These are phyloP conservation scores for Fusarium palustre DNA, from an alignment of 2,329 filamentous ascomycete genomes.

Conservation along the genomic window DNA sequence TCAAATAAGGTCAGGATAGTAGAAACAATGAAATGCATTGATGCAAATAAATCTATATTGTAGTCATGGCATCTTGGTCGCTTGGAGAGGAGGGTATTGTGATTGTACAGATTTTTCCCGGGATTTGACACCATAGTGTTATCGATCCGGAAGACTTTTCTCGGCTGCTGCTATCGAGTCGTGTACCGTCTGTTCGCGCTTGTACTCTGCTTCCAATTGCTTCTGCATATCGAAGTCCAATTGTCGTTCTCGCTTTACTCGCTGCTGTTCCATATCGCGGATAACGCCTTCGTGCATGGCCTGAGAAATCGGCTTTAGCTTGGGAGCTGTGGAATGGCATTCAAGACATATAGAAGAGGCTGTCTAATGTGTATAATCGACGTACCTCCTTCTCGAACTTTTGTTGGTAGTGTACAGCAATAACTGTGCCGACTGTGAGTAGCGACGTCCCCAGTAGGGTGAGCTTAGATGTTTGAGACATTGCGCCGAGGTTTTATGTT, in stretches of 20 bases:
- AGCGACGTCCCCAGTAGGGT: slow-evolving; percentile 83
- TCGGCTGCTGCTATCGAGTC: slow-evolving; percentile 49
- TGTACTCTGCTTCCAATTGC: slow-evolving; percentile 87
- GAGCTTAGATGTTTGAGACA: slow-evolving; percentile 92
- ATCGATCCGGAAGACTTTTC: slow-evolving; percentile 45
- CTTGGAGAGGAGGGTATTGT: slow-evolving; percentile 32
- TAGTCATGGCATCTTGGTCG: slow-evolving; percentile 19
- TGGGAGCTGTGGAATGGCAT: neutral
- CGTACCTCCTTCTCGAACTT: slow-evolving; percentile 83
- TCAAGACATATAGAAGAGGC: neutral
- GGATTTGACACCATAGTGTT: neutral
- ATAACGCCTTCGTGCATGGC: slow-evolving; percentile 96
- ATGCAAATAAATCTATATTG: slow-evolving; percentile 24
- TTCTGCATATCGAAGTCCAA: slow-evolving; percentile 95
- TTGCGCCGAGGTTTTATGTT: slow-evolving; percentile 53
- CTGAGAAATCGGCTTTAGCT: slow-evolving; percentile 57
- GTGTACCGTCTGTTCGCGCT: slow-evolving; percentile 84
- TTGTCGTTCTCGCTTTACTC: slow-evolving; percentile 88
- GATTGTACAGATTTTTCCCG: slow-evolving; percentile 11
- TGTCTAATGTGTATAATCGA: slow-evolving; percentile 27
- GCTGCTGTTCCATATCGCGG: slow-evolving; percentile 93
- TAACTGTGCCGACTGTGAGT: slow-evolving; percentile 80
- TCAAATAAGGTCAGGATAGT: slow-evolving; percentile 35
- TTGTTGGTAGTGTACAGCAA: slow-evolving; percentile 91
- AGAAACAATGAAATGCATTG: slow-evolving; percentile 43